phyloP scores from a whole-genome alignment of 495 filamentous ascomycete genomes.

The Hypoxylon rickii region DNA sequence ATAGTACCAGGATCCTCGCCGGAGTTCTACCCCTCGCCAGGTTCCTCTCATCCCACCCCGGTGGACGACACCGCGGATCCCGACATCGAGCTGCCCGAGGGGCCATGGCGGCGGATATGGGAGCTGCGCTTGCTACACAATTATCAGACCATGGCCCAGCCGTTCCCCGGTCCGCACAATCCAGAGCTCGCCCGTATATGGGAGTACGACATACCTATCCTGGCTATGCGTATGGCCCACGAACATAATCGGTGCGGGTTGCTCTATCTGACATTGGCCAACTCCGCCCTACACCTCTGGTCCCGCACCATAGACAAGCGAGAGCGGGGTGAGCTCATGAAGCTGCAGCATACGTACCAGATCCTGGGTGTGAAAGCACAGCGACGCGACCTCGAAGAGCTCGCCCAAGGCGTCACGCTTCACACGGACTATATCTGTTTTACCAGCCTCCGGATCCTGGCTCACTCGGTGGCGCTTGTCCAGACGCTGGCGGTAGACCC shows the following conservation, averaged over 20 bases:
- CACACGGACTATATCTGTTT: slow-evolving; percentile 39
- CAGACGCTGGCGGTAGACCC: slow-evolving; percentile 38
- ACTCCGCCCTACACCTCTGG: slow-evolving; percentile 43
- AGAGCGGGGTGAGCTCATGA: slow-evolving; percentile 36
- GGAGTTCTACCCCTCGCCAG: slow-evolving; percentile 28
- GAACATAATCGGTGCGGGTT: slow-evolving; percentile 39
- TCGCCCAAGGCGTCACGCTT: slow-evolving; percentile 17
- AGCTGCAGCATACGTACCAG: slow-evolving; percentile 39
- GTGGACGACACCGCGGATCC: slow-evolving; percentile 15
- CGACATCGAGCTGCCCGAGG: slow-evolving; percentile 37
- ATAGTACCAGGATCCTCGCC: slow-evolving; percentile 8
- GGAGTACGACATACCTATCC: slow-evolving; percentile 29
- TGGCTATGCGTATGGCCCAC: slow-evolving; percentile 40
- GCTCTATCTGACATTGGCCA: slow-evolving; percentile 41
- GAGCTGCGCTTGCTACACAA: slow-evolving; percentile 45
- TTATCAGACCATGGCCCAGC: slow-evolving; percentile 36
- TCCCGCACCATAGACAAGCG: slow-evolving; percentile 35
- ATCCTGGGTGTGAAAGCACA: slow-evolving; percentile 37
- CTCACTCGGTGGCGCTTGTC: slow-evolving; percentile 39
- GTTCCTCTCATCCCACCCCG: slow-evolving; percentile 24
- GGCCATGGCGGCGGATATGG: slow-evolving; percentile 40
- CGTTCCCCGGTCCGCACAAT: slow-evolving; percentile 23
- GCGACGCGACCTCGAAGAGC: slow-evolving; percentile 31
- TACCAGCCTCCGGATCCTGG: slow-evolving; percentile 36
- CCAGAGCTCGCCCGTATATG: slow-evolving; percentile 28